Percentiles rank a stretch among this genome's conserved stretches.
Evolutionary conservation across 306 rosid genomes (phyloP).

Genomic region (Lablab purpureus): DNA sequence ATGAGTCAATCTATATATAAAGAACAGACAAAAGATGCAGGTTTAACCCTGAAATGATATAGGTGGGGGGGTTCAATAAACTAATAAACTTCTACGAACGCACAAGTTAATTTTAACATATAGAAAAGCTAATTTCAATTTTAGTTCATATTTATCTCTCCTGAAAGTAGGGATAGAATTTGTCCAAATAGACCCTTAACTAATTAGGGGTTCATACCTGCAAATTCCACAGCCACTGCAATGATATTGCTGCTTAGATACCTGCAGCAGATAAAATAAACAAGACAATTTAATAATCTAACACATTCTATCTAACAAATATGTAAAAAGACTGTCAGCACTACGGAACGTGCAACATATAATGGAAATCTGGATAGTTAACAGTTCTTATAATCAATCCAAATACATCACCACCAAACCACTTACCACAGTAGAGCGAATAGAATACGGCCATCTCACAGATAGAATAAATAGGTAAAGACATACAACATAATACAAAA

Average conservation of each 20-base stretch:
- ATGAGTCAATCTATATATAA: not conserved
- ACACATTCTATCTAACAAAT: not conserved
- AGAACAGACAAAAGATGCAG: conserved; percentile 10
- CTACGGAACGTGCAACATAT: not conserved
- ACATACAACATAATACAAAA: not conserved
- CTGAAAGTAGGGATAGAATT: no score
- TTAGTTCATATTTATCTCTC: no score
- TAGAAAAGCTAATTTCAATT: no score
- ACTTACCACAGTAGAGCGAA: not conserved
- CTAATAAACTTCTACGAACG: no score
- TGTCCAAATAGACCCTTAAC: not conserved
- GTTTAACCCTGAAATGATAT: not conserved
- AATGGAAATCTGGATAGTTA: not conserved
- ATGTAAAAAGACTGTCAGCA: not conserved
- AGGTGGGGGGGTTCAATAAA: not conserved
- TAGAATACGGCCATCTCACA: not conserved
- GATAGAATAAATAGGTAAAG: not conserved
- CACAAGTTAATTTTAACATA: no score
- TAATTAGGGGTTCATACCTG: conserved; percentile 59
- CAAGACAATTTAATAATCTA: conserved; percentile 14
- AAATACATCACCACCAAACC: conserved; percentile 20
- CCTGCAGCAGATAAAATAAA: conserved; percentile 49
- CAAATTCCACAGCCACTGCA: conserved; percentile 92
- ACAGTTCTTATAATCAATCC: not conserved
- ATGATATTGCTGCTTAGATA: conserved; percentile 83